These are phyloP conservation scores for Stephanodiscus minutulus DNA, from an alignment of 108 stramenopile genomes.

Conservation along the genomic window DNA sequence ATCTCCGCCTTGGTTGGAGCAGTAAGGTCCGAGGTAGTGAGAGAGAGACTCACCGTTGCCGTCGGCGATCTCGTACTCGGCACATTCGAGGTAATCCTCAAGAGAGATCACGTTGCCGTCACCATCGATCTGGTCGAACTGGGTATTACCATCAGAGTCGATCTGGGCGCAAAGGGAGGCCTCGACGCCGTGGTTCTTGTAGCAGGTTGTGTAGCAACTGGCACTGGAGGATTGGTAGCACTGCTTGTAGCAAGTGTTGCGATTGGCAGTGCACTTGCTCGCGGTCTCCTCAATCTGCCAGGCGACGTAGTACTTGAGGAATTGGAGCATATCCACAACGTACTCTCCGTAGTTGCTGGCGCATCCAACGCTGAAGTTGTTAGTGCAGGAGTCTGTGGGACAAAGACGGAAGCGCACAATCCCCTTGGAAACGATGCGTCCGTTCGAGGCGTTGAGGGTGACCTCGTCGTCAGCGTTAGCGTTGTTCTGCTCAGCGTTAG, in stretches of 20 bases:
- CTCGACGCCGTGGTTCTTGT: slow-evolving; percentile 41
- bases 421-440: slow-evolving; percentile 74
- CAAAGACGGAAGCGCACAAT: slow-evolving; percentile 87
- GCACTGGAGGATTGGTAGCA: slow-evolving; percentile 44
- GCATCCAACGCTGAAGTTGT: slow-evolving; percentile 62
- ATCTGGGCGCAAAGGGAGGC: slow-evolving; percentile 26
- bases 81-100: slow-evolving; percentile 38
- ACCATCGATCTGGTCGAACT: slow-evolving; percentile 16
- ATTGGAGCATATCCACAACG: slow-evolving; percentile 82
- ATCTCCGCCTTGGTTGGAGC: slow-evolving; percentile 81
- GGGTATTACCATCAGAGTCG: slow-evolving; percentile 31
- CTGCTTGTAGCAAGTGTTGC: slow-evolving; percentile 48
- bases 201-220: slow-evolving; percentile 52
- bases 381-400: slow-evolving; percentile 60
- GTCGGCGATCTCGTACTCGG: slow-evolving; percentile 35
- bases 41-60: slow-evolving; percentile 36
- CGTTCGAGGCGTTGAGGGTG: slow-evolving; percentile 27
- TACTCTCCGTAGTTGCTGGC: slow-evolving; percentile 76
- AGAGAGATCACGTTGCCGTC: slow-evolving; percentile 21
- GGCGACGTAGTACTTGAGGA: slow-evolving; percentile 50
- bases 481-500: slow-evolving; percentile 56
- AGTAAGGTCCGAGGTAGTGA: slow-evolving; percentile 88
- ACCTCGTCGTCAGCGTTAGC: slow-evolving; percentile 65
- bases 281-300: slow-evolving; percentile 56
- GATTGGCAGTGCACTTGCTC: slow-evolving; percentile 46